phyloP scores from a whole-genome alignment of 495 filamentous ascomycete genomes.

The Cudoniella acicularis region DNA sequence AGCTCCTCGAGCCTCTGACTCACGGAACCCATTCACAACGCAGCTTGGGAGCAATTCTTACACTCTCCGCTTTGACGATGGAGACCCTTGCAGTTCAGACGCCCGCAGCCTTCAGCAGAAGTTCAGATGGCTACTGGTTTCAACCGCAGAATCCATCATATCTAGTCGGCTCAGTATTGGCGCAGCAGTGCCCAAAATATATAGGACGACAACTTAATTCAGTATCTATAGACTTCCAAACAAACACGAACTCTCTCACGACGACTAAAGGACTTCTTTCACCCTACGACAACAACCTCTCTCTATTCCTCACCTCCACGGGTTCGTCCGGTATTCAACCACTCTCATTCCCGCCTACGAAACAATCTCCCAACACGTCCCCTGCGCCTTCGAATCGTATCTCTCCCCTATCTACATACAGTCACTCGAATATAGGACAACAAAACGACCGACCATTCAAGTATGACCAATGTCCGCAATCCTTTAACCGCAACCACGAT shows the following conservation, averaged over 20 bases:
- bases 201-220: conserved; percentile 33
- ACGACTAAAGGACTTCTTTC: conserved; percentile 48
- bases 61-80: no score
- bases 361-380: conserved; percentile 57
- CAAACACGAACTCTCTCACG: conserved; percentile 42
- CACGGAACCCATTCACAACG: no score
- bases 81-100: no score
- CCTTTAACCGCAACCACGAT: conserved; percentile 97
- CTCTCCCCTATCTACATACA: conserved; percentile 40
- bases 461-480: conserved; percentile 86
- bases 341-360: conserved; percentile 52
- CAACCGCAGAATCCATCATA: conserved; percentile 51
- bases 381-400: conserved; percentile 49
- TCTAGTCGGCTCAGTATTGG: conserved; percentile 46
- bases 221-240: conserved; percentile 21
- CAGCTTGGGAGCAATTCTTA: no score
- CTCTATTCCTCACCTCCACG: conserved; percentile 53
- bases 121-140: conserved; percentile 48
- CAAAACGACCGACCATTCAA: conserved; percentile 87
- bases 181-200: conserved; percentile 45
- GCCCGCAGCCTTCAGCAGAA: no score
- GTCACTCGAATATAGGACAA: conserved; percentile 39
- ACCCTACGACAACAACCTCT: conserved; percentile 57
- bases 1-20: no score
- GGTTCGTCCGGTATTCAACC: conserved; percentile 12